Evolutionary conservation across 139 green algal genomes (phyloP).

Genomic region (Desmodesmus armatus): DNA sequence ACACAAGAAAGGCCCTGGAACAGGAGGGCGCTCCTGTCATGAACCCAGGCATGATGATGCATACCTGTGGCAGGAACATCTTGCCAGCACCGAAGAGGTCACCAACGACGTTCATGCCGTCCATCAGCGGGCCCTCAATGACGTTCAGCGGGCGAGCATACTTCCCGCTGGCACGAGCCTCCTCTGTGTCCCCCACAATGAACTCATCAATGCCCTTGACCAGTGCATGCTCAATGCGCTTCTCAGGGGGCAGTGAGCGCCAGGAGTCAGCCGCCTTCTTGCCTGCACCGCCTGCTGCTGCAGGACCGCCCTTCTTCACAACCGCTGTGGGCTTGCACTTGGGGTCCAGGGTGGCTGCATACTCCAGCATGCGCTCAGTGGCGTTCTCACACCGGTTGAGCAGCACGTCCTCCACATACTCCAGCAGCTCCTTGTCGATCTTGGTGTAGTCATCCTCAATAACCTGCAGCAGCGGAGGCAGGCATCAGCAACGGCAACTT

Average conservation of each 20-base stretch:
- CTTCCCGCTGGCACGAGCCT: slow-evolving; percentile 79
- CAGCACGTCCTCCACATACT: slow-evolving; percentile 97
- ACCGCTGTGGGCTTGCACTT: slow-evolving; percentile 93
- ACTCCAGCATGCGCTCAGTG: slow-evolving; percentile 97
- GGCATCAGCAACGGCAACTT: too few species aligned
- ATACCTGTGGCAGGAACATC: slow-evolving; percentile 97
- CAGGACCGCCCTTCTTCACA: slow-evolving; percentile 67
- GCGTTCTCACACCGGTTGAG: slow-evolving; percentile 97
- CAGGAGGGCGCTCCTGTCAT: too few species aligned
- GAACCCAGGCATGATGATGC: too few species aligned
- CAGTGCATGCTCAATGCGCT: slow-evolving; percentile 93
- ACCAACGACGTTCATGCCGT: slow-evolving; percentile 99
- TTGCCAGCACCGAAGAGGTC: slow-evolving; percentile 99
- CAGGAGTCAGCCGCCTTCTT: slow-evolving; percentile 74
- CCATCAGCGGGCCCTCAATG: slow-evolving; percentile 99
- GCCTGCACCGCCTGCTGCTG: neutral
- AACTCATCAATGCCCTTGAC: slow-evolving; percentile 99
- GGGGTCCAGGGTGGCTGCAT: slow-evolving; percentile 89
- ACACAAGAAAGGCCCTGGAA: too few species aligned
- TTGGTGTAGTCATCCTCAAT: slow-evolving; percentile 96
- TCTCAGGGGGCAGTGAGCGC: slow-evolving; percentile 85
- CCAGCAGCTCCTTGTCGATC: slow-evolving; percentile 98
- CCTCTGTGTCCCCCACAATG: slow-evolving; percentile 90
- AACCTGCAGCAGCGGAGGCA: slow-evolving; percentile 65
- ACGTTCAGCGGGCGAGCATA: slow-evolving; percentile 91